Percentiles rank a stretch among this genome's conserved stretches.
Evolutionary conservation across 2,329 filamentous ascomycete species (phyloP).

Genomic region (Curvularia sp.): DNA sequence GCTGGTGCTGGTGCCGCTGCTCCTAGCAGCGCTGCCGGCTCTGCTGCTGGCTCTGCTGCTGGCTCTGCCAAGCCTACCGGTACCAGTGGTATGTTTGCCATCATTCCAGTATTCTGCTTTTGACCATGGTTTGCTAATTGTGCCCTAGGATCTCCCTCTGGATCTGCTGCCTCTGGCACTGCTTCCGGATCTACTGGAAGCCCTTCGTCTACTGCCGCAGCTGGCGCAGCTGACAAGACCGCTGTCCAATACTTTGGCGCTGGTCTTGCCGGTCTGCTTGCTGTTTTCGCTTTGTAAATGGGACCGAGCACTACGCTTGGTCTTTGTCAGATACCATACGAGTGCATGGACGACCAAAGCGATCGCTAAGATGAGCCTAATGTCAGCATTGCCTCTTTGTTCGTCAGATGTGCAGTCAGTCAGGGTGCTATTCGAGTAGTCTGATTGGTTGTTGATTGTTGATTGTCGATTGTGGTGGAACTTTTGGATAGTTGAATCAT

Average conservation of each 20-base stretch:
- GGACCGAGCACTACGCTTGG: not conserved
- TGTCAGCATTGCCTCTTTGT: not conserved
- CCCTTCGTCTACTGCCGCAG: constrained; percentile 39
- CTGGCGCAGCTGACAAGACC: constrained; percentile 43
- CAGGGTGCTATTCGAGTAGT: not conserved
- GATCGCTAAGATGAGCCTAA: constrained; percentile 7
- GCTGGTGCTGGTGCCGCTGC: constrained; percentile 32
- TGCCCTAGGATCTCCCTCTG: constrained; percentile 13
- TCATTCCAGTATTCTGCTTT: not conserved
- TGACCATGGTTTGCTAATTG: constrained; percentile 12
- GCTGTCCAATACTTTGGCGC: constrained; percentile 42
- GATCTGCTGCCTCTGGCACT: constrained; percentile 25
- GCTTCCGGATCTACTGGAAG: constrained; percentile 28
- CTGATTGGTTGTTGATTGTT: not conserved
- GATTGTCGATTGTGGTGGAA: not conserved
- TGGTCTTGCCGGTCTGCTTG: constrained; percentile 48
- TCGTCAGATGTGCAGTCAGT: not conserved
- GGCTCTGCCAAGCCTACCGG: constrained; percentile 11
- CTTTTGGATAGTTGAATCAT: not conserved
- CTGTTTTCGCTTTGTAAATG: constrained; percentile 49
- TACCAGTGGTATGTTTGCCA: constrained; percentile 11
- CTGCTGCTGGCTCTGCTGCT: constrained; percentile 25
- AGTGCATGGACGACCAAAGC: constrained; percentile 2
- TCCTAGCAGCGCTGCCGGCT: constrained; percentile 31
- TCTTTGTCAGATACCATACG: constrained; percentile 1